Conservation (phyloP, 2,329 filamentous ascomycete genomes). For the Penicillium occitanis region DNA sequence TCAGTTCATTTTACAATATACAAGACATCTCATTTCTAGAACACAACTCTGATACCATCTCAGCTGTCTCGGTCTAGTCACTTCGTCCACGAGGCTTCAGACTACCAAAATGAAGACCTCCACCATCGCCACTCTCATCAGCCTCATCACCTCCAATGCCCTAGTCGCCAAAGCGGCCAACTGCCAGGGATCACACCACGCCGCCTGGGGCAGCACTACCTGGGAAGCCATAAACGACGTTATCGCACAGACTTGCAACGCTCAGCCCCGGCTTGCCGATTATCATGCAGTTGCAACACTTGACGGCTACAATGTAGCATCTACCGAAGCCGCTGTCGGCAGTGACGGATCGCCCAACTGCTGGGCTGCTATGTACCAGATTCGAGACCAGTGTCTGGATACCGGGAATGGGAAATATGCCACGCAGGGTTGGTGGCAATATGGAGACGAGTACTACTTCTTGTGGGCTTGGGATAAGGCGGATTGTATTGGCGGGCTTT, state of each 20-base stretch:
- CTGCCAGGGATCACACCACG: neutral
- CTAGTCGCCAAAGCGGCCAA: neutral
- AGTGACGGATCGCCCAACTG: neutral
- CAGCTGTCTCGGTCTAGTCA: neutral
- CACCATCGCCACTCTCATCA: neutral
- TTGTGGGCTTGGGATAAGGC: conserved; percentile 9
- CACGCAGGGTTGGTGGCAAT: conserved; percentile 2
- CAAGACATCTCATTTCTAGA: neutral
- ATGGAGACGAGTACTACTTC: conserved; percentile 6
- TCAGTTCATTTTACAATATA: neutral
- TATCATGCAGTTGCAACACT: too few species aligned
- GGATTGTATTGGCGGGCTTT: neutral
- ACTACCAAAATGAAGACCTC: neutral
- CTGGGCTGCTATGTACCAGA: neutral
- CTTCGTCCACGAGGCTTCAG: neutral
- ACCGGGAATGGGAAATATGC: neutral
- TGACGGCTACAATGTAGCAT: neutral
- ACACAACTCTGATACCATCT: neutral
- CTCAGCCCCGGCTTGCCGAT: neutral
- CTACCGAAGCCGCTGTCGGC: neutral
- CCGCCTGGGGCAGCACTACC: neutral
- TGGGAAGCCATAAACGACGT: neutral
- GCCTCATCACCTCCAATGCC: neutral
- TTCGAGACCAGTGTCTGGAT: neutral
- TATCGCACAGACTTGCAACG: neutral